Base-by-base conservation (phyloP, 345 rosid genomes). In the Excoecaria cochinchinensis region DNA sequence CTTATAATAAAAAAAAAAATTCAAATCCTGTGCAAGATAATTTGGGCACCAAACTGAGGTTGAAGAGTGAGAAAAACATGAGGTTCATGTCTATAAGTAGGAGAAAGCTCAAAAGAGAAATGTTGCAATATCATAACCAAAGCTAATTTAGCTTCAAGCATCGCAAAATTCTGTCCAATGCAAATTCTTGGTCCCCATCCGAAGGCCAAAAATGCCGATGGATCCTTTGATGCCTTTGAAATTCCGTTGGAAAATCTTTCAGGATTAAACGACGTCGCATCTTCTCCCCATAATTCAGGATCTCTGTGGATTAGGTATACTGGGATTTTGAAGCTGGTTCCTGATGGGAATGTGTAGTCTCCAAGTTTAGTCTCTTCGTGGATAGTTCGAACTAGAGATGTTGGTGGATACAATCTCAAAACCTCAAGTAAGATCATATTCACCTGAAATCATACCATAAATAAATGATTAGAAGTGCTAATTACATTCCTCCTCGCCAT, bases 81-180 rank as follows among this genome's bases (percentile, higher is more conserved):
- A 16, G 75, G 75, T 44, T 44, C 53, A 47, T 72, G 75, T 9
- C 5, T 15, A 4, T 72, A 60, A 7, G 75, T 44, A 59, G 75
- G 44, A 3, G 75, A 60, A 31, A 72, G 75, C 25, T 46, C 16
- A 25, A 72, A 72, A 6, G 67, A 61, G 58, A 72, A 72, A 14
- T 19, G 55, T 72, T 50, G 67, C 57, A 72, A 46, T 14, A 72
- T 72, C 3, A 72, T 21, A 47, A 66, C 42, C 4, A 60, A 4
- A 10, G 68, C 58, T 62, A 60, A 31, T 60, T 72, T 73, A 31
- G 68, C 69, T 59, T 61, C 76, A 60, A 61, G 44, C 76, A 73
- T 60, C 17, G 76, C 76, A 50, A 73, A 60, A n/a, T 72, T 60
- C 13, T 73, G 76, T 12, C 76, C 76, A 31, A 73, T 61, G 76